Evolutionary conservation across 1,284 basidiomycete genomes (phyloP).

Genomic region (Ceratobasidium sp.): DNA sequence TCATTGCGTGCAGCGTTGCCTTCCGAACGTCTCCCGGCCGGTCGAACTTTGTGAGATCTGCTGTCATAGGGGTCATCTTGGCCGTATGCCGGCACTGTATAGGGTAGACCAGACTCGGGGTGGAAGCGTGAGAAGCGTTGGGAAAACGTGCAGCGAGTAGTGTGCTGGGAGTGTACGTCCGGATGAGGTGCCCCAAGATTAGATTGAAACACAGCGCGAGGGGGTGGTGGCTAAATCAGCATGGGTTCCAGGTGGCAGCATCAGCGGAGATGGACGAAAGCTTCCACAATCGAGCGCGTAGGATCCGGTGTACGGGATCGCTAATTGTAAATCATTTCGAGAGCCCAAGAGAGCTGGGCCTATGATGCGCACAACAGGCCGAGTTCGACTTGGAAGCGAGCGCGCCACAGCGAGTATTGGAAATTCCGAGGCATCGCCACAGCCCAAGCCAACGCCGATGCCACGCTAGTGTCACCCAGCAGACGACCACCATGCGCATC

Average conservation of each 20-base stretch:
- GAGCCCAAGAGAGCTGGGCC: background rate
- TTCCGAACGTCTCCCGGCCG: background rate
- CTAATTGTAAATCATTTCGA: too few relatives aligned
- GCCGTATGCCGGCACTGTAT: background rate
- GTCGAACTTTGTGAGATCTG: background rate
- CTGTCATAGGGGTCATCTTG: background rate
- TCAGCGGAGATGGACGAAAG: conserved; percentile 1
- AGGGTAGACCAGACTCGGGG: background rate
- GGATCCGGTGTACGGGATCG: background rate
- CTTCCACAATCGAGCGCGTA: background rate
- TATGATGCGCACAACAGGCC: background rate
- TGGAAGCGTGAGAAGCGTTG: background rate
- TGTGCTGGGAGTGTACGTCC: background rate
- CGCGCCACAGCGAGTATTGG: conserved; percentile 8
- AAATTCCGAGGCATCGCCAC: background rate
- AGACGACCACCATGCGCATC: conserved; percentile 31
- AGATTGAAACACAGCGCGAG: conserved; percentile 3
- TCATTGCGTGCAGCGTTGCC: background rate
- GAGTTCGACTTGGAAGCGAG: background rate
- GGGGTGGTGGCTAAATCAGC: background rate
- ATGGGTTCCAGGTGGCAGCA: background rate
- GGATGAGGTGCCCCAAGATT: background rate
- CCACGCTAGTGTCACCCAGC: conserved; percentile 5
- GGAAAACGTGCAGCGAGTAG: background rate
- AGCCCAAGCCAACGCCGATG: background rate